Base-by-base conservation (phyloP, 1,284 basidiomycete genomes). In the Ustilago esculenta region DNA sequence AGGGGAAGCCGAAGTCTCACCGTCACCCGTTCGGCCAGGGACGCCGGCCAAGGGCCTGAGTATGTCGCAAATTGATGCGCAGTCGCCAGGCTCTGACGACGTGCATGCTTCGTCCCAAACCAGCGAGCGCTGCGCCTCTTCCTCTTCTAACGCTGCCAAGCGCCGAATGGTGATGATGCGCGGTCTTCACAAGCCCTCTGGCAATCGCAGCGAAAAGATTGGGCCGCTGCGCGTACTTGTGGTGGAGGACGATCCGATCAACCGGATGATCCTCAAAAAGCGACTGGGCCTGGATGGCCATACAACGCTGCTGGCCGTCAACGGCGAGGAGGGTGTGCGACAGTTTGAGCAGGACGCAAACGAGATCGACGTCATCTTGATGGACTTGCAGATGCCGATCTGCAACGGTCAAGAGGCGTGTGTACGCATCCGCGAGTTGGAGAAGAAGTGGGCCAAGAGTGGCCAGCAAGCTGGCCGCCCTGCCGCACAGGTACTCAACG, bases 361-460 rank as follows among this genome's bases (percentile, higher is more conserved):
- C 29, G 85, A 87, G 15, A 90, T 90, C 60, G 91, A 94, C 78
- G 87, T 86, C 43, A 85, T 92, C 17, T 84, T 94, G 50, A 92
- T 92, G 91, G 91, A 92, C 80, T 88, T 92, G 29, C 90, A 91
- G 78, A 92, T 92, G 91, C 91, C 91, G 0, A 89, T 92, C 54
- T 85, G 92, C 57, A 87, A 92, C 74, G 91, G 91, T 1, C 88
- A 88, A 66, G 87, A 89, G 55, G 87, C 90, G 0, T 89, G 90
- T 0, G 84, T 86, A 57, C 85, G 86, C 40, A 92, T 92, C 39
- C 68, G 76, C n/a, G 47, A 52, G 37, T 42, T 71, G 11, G 76
- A 77, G 33, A 33, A 44, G 23, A 48, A 58, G 27, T 60, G 68
- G 47, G 46, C 34, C 12, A 30, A 43, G 14, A 23, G 18, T 9